Percentiles rank a stretch among this genome's conserved stretches.
Conservation (phyloP, 176 grass and related monocot genomes). For the Areca catechu region DNA sequence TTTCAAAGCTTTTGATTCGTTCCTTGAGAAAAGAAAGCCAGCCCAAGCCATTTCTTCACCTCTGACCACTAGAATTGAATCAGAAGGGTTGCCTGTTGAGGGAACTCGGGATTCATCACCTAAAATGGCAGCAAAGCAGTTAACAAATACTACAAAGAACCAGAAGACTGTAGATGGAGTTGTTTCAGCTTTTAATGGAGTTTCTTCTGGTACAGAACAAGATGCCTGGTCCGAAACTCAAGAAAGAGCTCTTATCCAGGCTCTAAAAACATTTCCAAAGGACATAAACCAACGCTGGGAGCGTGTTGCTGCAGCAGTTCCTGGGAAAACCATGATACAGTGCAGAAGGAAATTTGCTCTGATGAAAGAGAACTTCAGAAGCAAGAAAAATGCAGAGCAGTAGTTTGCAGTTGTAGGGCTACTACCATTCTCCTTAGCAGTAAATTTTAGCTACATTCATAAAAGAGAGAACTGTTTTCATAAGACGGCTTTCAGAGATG, state of each 20-base stretch:
- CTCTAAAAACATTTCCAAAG: slow-evolving; percentile 90
- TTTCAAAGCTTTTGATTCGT: slow-evolving; percentile 88
- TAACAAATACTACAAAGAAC: slow-evolving; percentile 17
- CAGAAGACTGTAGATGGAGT: slow-evolving; percentile 21
- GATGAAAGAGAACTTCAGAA: slow-evolving; percentile 84
- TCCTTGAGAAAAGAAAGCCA: slow-evolving; percentile 94
- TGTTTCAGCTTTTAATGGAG: slow-evolving; percentile 29
- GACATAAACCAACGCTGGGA: slow-evolving; percentile 94
- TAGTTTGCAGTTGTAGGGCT: neutral
- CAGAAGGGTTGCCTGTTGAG: slow-evolving; percentile 11
- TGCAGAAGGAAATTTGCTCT: slow-evolving; percentile 86
- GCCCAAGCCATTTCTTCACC: slow-evolving; percentile 56
- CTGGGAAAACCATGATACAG: slow-evolving; percentile 84
- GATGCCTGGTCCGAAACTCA: slow-evolving; percentile 82
- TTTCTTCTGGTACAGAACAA: slow-evolving; percentile 33
- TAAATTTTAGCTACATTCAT: no score
- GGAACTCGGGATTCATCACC: slow-evolving; percentile 29
- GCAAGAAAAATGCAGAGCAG: slow-evolving; percentile 68
- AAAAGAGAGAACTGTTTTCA: no score
- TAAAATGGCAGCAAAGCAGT: slow-evolving; percentile 12
- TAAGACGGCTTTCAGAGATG: no score
- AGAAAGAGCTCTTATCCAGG: slow-evolving; percentile 80
- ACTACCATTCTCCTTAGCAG: no score
- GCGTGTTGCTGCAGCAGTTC: slow-evolving; percentile 83
- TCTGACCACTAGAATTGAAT: slow-evolving; percentile 61